phyloP scores from a whole-genome alignment of 208 protist species.

The Trichomonas tenax region DNA sequence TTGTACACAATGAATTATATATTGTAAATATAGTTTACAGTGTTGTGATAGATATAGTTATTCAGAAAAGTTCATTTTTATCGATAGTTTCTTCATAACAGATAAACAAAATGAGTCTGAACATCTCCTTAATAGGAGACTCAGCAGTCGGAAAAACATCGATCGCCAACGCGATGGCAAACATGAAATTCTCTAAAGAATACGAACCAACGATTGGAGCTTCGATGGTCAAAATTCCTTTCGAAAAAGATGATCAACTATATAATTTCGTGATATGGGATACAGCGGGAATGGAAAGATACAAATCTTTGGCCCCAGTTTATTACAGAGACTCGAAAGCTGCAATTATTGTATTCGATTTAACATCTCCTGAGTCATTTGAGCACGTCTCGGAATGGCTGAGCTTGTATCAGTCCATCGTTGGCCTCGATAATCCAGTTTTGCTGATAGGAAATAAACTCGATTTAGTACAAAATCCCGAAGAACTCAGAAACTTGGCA shows the following conservation, averaged over 20 bases:
- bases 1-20: too few relatives aligned
- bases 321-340: background rate
- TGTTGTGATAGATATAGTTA: too few relatives aligned
- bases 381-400: background rate
- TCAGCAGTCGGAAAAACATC: background rate
- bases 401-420: background rate
- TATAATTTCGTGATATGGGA: background rate
- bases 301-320: background rate
- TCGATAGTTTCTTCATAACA: too few relatives aligned
- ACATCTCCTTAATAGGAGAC: background rate
- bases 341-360: background rate
- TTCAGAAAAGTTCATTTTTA: too few relatives aligned
- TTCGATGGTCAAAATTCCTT: background rate
- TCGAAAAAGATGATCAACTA: background rate
- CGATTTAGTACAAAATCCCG: background rate
- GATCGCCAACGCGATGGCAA: background rate
- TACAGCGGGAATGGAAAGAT: slow-evolving; percentile 17
- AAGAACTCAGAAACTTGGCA: background rate
- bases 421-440: background rate
- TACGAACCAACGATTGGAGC: background rate
- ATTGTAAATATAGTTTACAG: too few relatives aligned
- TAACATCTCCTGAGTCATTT: background rate
- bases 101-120: background rate
- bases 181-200: background rate
- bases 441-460: background rate